Evolutionary conservation across 441 rosid genomes (phyloP).

Genomic region (Populus hybrid): DNA sequence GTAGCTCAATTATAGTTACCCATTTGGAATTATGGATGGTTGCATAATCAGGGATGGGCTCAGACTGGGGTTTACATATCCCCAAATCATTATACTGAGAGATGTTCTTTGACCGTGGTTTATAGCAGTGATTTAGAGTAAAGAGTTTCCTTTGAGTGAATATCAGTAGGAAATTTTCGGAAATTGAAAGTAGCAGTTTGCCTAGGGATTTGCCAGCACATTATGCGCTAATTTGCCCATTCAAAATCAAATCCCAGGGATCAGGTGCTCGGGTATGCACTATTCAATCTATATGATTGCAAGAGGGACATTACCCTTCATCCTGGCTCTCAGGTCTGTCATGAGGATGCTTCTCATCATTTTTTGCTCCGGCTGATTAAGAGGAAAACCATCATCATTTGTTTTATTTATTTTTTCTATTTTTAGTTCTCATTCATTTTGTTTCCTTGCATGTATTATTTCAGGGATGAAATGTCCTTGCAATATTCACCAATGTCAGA

Average conservation of each 20-base stretch:
- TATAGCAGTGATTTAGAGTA: not conserved
- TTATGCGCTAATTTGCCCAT: not conserved
- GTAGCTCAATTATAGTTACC: not conserved
- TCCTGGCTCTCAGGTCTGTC: not conserved
- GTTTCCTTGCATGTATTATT: conserved; percentile 14
- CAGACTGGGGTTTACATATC: not conserved
- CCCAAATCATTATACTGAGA: not conserved
- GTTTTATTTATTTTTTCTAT: not conserved
- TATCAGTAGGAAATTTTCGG: not conserved
- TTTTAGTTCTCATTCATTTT: not conserved
- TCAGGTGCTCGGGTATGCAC: not conserved
- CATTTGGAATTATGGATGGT: not conserved
- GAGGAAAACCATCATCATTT: not conserved
- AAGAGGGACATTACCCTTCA: not conserved
- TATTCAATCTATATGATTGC: not conserved
- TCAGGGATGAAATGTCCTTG: conserved; percentile 78
- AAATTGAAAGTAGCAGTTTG: not conserved
- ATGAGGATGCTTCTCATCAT: not conserved
- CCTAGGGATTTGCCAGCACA: not conserved
- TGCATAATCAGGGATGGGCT: not conserved
- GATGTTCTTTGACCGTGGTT: not conserved
- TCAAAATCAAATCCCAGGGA: not conserved
- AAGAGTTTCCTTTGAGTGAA: not conserved
- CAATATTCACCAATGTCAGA: conserved; percentile 99
- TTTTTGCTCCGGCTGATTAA: not conserved